Percentiles rank a stretch among this genome's conserved stretches.
These are phyloP conservation scores for Penicillium ochrochloron DNA, from an alignment of 495 filamentous ascomycete genomes.

Conservation along the genomic window DNA sequence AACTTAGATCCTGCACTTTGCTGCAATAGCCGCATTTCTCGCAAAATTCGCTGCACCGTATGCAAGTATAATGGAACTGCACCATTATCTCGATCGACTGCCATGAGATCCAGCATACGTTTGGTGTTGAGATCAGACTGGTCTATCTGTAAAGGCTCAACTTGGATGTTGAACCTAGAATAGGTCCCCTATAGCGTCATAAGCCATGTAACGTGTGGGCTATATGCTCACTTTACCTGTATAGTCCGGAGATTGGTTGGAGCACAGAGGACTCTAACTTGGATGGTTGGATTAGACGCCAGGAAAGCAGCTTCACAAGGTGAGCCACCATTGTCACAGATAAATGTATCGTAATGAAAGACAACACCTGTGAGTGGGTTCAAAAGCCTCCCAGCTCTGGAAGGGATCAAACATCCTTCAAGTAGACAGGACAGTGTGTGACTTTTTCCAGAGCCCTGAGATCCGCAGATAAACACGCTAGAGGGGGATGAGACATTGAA, in stretches of 20 bases:
- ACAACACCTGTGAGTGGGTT: constrained; percentile 65
- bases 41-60: constrained; percentile 59
- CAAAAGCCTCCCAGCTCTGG: constrained; percentile 44
- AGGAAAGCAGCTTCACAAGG: constrained; percentile 74
- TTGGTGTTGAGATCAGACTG: constrained; percentile 63
- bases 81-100: constrained; percentile 51
- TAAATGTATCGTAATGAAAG: constrained; percentile 72
- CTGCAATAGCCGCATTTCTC: constrained; percentile 58
- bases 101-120: constrained; percentile 72
- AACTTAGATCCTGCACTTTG: constrained; percentile 46
- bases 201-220: constrained; percentile 13
- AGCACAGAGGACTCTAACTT: constrained; percentile 66
- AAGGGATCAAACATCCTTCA: constrained; percentile 61
- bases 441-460: constrained; percentile 77
- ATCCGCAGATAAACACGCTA: constrained; percentile 76
- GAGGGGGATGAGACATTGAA: constrained; percentile 71
- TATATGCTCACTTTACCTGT: constrained; percentile 32
- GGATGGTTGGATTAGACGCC: constrained; percentile 54
- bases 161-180: constrained; percentile 44
- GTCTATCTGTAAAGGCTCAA: constrained; percentile 60
- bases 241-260: constrained; percentile 61
- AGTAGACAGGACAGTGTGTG: constrained; percentile 74
- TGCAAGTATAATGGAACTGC: constrained; percentile 67
- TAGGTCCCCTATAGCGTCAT: constrained; percentile 22
- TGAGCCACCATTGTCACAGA: constrained; percentile 53